Conservation (phyloP, 768 basidiomycete species). For the Pulveroboletus ravenelii region DNA sequence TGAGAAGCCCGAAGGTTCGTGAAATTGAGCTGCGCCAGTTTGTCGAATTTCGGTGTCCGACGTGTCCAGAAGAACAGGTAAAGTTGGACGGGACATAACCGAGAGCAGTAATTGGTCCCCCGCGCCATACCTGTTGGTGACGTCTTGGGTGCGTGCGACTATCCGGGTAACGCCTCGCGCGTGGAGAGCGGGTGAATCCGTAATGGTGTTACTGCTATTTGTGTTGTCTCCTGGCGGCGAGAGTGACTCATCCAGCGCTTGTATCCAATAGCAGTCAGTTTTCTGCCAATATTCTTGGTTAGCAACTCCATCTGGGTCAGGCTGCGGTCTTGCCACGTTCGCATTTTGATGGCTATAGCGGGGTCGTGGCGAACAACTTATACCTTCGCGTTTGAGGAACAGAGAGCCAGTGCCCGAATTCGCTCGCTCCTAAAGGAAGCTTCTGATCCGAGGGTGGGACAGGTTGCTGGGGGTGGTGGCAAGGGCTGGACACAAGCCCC, state of each 20-base stretch:
- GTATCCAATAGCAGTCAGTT: too few species aligned
- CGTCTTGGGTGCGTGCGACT: conserved; percentile 6
- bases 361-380: conserved; percentile 9
- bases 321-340: too few species aligned
- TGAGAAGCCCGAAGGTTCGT: conserved; percentile 27
- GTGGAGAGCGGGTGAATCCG: too few species aligned
- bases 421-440: too few species aligned
- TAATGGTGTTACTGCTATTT: too few species aligned
- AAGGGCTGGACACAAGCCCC: conserved; percentile 32
- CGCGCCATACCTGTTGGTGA: conserved; percentile 8
- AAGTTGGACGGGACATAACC: conserved; percentile 2
- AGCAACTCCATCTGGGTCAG: too few species aligned
- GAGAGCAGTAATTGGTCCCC: conserved; percentile 12
- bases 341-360: conserved; percentile 9
- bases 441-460: too few species aligned
- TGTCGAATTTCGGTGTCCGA: conserved; percentile 12
- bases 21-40: conserved; percentile 10
- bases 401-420: conserved; percentile 31
- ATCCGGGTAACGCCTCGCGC: too few species aligned
- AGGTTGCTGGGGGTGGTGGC: too few species aligned
- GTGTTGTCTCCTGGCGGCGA: too few species aligned
- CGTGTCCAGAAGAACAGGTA: conserved; percentile 3
- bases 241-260: too few species aligned
- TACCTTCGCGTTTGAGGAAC: conserved; percentile 22
- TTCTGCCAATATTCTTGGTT: too few species aligned